These are phyloP conservation scores for Diddensiella transvaalensis DNA, from an alignment of 805 yeast species.

Conservation along the genomic window DNA sequence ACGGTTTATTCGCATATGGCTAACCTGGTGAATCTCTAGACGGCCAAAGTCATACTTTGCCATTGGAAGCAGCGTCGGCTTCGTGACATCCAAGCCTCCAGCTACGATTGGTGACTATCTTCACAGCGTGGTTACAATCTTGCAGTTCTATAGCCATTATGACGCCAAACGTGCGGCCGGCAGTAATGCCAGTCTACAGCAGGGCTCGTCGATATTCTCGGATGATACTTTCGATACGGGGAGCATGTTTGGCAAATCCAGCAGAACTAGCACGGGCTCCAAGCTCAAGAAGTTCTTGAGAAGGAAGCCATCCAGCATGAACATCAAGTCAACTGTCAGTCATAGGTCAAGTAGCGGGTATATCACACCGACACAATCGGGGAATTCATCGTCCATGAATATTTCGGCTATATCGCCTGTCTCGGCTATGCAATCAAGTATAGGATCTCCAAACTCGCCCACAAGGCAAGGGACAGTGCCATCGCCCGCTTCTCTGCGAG, in stretches of 20 bases:
- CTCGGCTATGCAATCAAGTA: neutral
- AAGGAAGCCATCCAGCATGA: neutral
- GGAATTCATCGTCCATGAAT: neutral
- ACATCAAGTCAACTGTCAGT: neutral
- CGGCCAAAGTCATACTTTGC: conserved; percentile 17
- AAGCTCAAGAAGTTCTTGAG: neutral
- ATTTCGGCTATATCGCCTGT: neutral
- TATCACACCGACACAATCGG: neutral
- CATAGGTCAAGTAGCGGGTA: neutral
- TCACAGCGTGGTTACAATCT: conserved; percentile 7
- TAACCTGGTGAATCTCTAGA: neutral
- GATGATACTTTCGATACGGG: conserved; percentile 1
- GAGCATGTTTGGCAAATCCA: too few relatives aligned
- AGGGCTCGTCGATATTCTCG: neutral
- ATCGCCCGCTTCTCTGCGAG: neutral
- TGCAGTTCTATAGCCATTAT: conserved; percentile 12
- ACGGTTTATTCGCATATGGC: too few relatives aligned
- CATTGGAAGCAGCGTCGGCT: conserved; percentile 13
- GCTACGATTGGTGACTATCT: conserved; percentile 5
- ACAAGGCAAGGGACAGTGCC: neutral
- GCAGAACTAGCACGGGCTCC: conserved; percentile 1
- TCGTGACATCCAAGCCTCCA: conserved; percentile 1
- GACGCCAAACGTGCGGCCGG: conserved; percentile 6
- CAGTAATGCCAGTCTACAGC: neutral
- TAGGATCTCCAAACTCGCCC: conserved; percentile 2